Base-by-base conservation (phyloP, 352 stramenopile genomes). In the Achlya hypogyna region DNA sequence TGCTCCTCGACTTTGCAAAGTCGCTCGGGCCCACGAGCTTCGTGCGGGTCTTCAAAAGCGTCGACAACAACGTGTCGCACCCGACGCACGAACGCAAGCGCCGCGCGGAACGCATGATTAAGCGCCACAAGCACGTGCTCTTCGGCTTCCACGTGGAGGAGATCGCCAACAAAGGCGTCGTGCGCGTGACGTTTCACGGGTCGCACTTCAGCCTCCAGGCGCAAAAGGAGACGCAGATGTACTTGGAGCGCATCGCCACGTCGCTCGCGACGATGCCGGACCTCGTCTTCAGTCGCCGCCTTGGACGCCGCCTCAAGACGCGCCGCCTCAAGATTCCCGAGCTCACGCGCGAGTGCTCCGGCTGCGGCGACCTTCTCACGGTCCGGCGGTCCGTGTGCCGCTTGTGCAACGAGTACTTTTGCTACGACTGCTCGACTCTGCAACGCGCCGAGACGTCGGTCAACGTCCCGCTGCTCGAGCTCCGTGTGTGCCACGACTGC, bases 121-220 rank as follows among this genome's bases (percentile, higher is more conserved):
- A 0, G 9, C 60, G 60, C 18, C 60, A 67, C 60, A 67, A 49
- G 27, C 51, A 34, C 28, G 20, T 67, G n/a, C 32, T 58, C 20
- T 67, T 67, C 45, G 60, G 60, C 28, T 67, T 67, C 22, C 28
- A 67, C 35, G 34, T 67, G 9, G 60, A 67, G 59, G 60, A 67
- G 51, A n/a, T 67, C 16, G 27, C 28, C 18, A 51, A 53, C 29
- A 10, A 32, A 5, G 60, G 42, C 25, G 60, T 67, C 18, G 56
- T 42, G 18, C 60, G 60, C 31, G 42, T 67, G 12, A 67, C 60
- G 4, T 67, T 67, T 34, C 51, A 35, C 27, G 60, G 42, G 18
- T 58, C 51, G 1, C 60, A 67, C 22, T 49, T 35, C 14, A 49
- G n/a, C 32, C 28, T 49, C 18, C 43, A 58, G 20, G 60, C 60